Evolutionary conservation across 2,329 filamentous ascomycete species (phyloP).

Genomic region (Sporothrix euskadiensis): DNA sequence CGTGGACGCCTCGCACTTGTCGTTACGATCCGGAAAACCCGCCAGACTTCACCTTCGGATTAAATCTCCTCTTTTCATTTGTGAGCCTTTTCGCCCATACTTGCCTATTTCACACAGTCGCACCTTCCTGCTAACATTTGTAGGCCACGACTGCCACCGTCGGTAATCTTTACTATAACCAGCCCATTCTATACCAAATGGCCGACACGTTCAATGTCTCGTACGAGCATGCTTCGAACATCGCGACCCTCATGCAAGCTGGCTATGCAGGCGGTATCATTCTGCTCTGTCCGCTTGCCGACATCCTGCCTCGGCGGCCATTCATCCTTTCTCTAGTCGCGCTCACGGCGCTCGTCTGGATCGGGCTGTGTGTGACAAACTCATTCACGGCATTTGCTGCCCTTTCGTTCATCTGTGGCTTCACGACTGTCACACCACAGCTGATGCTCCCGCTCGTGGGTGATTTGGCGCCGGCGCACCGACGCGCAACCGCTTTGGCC

Average conservation of each 20-base stretch:
- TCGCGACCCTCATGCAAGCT: slow-evolving; percentile 76
- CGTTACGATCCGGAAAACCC: slow-evolving; percentile 68
- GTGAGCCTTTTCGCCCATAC: slow-evolving; percentile 40
- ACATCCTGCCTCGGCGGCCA: slow-evolving; percentile 65
- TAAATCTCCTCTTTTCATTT: slow-evolving; percentile 71
- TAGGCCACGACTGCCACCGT: slow-evolving; percentile 66
- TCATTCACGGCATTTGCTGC: slow-evolving; percentile 65
- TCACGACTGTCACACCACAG: slow-evolving; percentile 79
- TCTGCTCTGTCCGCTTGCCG: slow-evolving; percentile 74
- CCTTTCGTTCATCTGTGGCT: slow-evolving; percentile 70
- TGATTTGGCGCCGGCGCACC: slow-evolving; percentile 69
- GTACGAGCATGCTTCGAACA: slow-evolving; percentile 65
- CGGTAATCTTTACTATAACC: slow-evolving; percentile 76
- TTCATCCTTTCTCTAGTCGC: slow-evolving; percentile 69
- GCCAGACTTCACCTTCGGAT: slow-evolving; percentile 64
- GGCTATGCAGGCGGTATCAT: slow-evolving; percentile 75
- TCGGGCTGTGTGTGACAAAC: slow-evolving; percentile 69
- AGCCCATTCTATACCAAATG: slow-evolving; percentile 75
- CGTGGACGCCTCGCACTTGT: slow-evolving; percentile 56
- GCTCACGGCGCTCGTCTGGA: slow-evolving; percentile 69
- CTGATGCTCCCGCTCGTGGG: slow-evolving; percentile 79
- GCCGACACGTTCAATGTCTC: slow-evolving; percentile 69
- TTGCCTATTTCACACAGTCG: background rate
- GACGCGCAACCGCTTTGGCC: slow-evolving; percentile 68
- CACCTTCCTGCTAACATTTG: background rate